phyloP scores from a whole-genome alignment of 2,329 filamentous ascomycete genomes.

The Alternaria triticimaculans region DNA sequence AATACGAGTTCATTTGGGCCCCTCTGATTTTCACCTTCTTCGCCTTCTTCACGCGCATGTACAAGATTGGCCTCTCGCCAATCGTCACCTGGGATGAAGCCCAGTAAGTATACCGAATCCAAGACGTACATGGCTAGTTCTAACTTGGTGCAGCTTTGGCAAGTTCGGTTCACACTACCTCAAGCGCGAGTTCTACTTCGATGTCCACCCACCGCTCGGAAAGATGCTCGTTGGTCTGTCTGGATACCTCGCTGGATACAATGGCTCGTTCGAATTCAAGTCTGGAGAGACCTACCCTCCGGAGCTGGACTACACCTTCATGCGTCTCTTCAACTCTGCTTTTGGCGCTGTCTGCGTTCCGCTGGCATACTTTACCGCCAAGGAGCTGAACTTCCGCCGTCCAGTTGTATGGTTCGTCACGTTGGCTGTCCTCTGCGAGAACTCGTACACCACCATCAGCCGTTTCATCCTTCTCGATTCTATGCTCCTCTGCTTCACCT shows the following conservation, averaged over 20 bases:
- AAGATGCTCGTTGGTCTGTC: constrained; percentile 99
- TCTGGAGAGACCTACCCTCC: constrained; percentile 94
- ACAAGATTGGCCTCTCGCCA: constrained; percentile 70
- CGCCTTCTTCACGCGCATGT: constrained; percentile 71
- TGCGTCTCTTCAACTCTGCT: constrained; percentile 95
- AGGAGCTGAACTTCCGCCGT: constrained; percentile 84
- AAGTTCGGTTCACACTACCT: constrained; percentile 99
- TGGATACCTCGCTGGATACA: constrained; percentile 95
- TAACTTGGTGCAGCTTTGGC: constrained; percentile 70
- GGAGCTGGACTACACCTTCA: constrained; percentile 96
- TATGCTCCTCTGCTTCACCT: constrained; percentile 98
- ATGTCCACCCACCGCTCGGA: constrained; percentile 92
- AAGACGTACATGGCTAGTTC: constrained; percentile 7
- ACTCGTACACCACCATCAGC: constrained; percentile 99
- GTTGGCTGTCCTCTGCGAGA: constrained; percentile 97
- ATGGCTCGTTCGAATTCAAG: constrained; percentile 99
- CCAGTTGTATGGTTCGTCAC: constrained; percentile 94
- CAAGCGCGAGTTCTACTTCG: constrained; percentile 99
- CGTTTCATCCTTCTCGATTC: constrained; percentile 98
- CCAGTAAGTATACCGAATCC: constrained; percentile 60
- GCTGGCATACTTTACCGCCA: constrained; percentile 92
- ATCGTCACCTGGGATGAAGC: constrained; percentile 81
- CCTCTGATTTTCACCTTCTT: constrained; percentile 68
- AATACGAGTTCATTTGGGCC: constrained; percentile 68
- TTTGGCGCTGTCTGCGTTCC: constrained; percentile 94